Percentiles rank a stretch among this genome's conserved stretches.
phyloP scores from a whole-genome alignment of 805 yeast species.

The Martiniozyma abietophila region DNA sequence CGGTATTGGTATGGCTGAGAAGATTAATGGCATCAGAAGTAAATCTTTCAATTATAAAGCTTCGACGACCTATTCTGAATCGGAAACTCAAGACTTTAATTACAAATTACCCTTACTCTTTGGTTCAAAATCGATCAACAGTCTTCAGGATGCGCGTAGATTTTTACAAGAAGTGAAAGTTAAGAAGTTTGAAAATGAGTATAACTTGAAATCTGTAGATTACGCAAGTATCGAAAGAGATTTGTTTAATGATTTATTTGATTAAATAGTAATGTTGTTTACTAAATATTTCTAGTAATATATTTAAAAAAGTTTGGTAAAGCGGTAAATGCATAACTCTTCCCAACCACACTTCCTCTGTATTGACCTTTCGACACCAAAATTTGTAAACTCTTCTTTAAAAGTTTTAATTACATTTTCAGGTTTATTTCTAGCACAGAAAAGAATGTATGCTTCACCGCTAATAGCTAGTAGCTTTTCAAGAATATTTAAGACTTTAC shows the following conservation, averaged over 20 bases:
- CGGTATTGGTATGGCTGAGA: conserved; percentile 29
- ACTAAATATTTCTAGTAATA: background rate
- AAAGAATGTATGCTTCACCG: conserved; percentile 82
- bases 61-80: too few species aligned
- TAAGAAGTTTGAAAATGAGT: conserved; percentile 56
- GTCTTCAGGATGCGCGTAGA: too few species aligned
- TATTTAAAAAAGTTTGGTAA: conserved; percentile 26
- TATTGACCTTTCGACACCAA: conserved; percentile 47
- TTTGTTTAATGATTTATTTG: conserved; percentile 43
- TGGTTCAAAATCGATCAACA: too few species aligned
- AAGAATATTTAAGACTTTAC: conserved; percentile 46
- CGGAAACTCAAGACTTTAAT: too few species aligned
- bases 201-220: conserved; percentile 39
- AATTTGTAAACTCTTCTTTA: conserved; percentile 26
- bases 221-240: conserved; percentile 43
- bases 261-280: background rate
- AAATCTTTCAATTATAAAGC: conserved; percentile 1
- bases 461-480: conserved; percentile 38
- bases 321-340: conserved; percentile 66
- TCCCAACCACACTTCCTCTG: conserved; percentile 94
- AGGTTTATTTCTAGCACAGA: conserved; percentile 88
- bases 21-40: conserved; percentile 18
- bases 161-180: conserved; percentile 62
- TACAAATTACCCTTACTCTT: too few species aligned
- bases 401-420: conserved; percentile 43